Conservation (phyloP, 2,329 filamentous ascomycete species). For the Penicillium oxalicum region DNA sequence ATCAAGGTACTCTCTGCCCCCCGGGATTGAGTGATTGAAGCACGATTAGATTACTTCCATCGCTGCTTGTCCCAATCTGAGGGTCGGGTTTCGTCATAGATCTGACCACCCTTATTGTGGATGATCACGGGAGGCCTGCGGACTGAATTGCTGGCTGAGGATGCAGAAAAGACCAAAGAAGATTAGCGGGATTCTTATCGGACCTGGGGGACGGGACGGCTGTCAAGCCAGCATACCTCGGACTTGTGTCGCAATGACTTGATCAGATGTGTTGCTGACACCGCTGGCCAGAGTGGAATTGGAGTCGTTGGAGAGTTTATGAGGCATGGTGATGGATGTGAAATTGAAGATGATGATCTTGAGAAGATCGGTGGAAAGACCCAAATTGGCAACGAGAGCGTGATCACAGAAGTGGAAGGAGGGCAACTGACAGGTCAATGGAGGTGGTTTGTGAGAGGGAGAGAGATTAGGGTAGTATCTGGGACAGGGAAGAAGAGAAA, state of each 20-base stretch:
- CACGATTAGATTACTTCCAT: constrained; percentile 28
- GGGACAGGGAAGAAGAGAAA: constrained; percentile 5
- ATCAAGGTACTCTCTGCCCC: neutral
- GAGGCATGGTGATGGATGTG: constrained; percentile 24
- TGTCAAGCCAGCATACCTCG: constrained; percentile 23
- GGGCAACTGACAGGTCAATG: neutral
- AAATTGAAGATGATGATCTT: neutral
- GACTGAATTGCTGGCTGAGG: constrained; percentile 23
- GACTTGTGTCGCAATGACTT: constrained; percentile 25
- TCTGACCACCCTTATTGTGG: constrained; percentile 33
- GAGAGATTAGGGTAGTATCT: constrained; percentile 1
- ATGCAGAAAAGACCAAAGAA: too few relatives aligned
- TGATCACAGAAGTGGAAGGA: neutral
- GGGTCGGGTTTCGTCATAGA: constrained; percentile 33
- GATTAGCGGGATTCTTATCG: too few relatives aligned
- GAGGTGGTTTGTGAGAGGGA: too few relatives aligned
- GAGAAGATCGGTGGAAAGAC: neutral
- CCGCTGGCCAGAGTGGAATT: constrained; percentile 31
- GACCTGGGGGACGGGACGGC: neutral
- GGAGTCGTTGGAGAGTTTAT: constrained; percentile 32
- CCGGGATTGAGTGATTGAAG: neutral
- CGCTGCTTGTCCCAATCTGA: constrained; percentile 37
- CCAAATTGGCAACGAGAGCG: constrained; percentile 1
- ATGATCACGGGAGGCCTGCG: constrained; percentile 31
- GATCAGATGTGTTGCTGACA: constrained; percentile 24